Base-by-base conservation (phyloP, 2,329 filamentous ascomycete species). In the Colletotrichum tanaceti region DNA sequence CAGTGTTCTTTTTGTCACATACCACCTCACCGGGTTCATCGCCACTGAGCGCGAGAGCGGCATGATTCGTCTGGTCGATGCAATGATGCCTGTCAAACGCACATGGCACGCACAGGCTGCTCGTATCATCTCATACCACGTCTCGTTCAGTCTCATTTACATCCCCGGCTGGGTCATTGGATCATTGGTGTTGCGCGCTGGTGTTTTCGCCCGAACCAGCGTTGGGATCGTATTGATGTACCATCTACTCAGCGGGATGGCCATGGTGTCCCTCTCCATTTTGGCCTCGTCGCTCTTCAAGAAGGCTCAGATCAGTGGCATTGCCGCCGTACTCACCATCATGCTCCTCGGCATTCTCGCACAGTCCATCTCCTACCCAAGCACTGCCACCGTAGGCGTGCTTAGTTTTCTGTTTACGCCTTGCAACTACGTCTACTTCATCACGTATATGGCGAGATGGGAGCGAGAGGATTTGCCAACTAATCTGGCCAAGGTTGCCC, bases 11-110 rank as follows among this genome's bases (percentile, higher is more conserved):
- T 93, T 93, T 63, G 87, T 97, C 32, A 91, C 90, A 44, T 98
- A 97, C 77, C 94, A 98, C 74, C 83, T 97, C 65, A 93, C 93
- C 0, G 94, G 94, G 10, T 89, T 94, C 73, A 90, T 97, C 77
- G 94, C 94, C 9, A 89, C 90, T 2, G 94, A 98, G 79, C 85
- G 94, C 64, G 94, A 98, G 81, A 84, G 89, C 18, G 94, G 94
- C 66, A 96, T 97, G 87, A 93, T 93, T 5, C 92, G 94, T 71
- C 84, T 98, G 35, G 89, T 98, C 50, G 94, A 98, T 79, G 91
- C 93, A 63, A 97, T 97, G 93, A 94, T 96, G 84, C 91, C 93
- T 0, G 92, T 92, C 63, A 85, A 86, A 63, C 85, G 85, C 57
- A 83, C 87, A 50, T 97, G 93, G 93, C 85, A 93, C 74, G 89